phyloP scores from a whole-genome alignment of 495 filamentous ascomycete species.

The Hyaloscypha finlandica region DNA sequence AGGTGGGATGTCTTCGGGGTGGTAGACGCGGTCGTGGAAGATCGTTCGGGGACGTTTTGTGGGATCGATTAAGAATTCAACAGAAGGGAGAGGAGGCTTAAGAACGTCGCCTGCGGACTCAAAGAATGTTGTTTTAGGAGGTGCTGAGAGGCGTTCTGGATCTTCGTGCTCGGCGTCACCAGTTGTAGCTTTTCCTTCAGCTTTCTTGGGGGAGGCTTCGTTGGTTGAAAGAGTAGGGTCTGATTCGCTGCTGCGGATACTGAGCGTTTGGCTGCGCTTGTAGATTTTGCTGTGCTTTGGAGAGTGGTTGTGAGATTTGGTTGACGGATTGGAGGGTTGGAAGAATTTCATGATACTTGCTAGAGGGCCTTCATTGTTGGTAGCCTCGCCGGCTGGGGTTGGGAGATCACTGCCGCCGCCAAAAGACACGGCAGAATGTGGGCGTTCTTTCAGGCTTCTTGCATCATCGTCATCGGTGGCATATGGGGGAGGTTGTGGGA shows the following conservation, averaged over 20 bases:
- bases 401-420: slow-evolving; percentile 4
- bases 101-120: slow-evolving; percentile 92
- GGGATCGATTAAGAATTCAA: slow-evolving; percentile 80
- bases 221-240: slow-evolving; percentile 7
- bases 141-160: slow-evolving; percentile 53
- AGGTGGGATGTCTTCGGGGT: slow-evolving; percentile 89
- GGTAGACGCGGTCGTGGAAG: slow-evolving; percentile 95
- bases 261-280: slow-evolving; percentile 71
- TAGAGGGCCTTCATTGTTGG: slow-evolving; percentile 22
- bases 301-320: slow-evolving; percentile 22
- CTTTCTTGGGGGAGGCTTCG: not conserved
- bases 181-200: slow-evolving; percentile 24
- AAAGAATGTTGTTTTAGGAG: slow-evolving; percentile 91
- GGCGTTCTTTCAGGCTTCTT: slow-evolving; percentile 25
- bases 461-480: slow-evolving; percentile 32
- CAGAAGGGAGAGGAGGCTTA: slow-evolving; percentile 82
- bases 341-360: slow-evolving; percentile 32
- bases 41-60: slow-evolving; percentile 85
- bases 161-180: slow-evolving; percentile 40
- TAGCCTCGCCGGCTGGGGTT: slow-evolving; percentile 6
- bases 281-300: slow-evolving; percentile 69
- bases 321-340: slow-evolving; percentile 18
- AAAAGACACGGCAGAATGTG: slow-evolving; percentile 5
- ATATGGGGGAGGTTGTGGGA: slow-evolving; percentile 32
- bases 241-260: slow-evolving; percentile 18